Conservation (phyloP, 495 filamentous ascomycete genomes). For the Tetracladium marchalianum region DNA sequence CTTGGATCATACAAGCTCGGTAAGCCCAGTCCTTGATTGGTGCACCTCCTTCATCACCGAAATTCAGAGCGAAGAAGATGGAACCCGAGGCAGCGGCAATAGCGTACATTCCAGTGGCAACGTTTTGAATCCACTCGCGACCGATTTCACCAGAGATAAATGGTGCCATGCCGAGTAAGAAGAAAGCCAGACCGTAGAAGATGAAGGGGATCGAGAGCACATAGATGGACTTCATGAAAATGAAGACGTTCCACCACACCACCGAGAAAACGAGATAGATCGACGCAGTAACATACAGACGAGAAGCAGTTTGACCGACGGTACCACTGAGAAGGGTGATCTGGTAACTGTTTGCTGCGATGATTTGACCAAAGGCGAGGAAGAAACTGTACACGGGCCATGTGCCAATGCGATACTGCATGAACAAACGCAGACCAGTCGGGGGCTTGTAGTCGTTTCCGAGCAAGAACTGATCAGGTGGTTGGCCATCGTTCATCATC, state of each 20-base stretch:
- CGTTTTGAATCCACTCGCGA: constrained; percentile 42
- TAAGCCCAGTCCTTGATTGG: constrained; percentile 55
- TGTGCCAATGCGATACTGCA: constrained; percentile 35
- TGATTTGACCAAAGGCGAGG: constrained; percentile 56
- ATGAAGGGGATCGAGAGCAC: constrained; percentile 49
- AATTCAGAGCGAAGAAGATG: constrained; percentile 58
- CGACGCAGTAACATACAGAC: constrained; percentile 52
- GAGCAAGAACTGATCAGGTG: constrained; percentile 47
- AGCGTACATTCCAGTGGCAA: constrained; percentile 51
- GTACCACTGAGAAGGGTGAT: constrained; percentile 55
- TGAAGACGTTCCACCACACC: constrained; percentile 54
- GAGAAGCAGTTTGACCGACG: constrained; percentile 46
- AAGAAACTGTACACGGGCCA: constrained; percentile 70
- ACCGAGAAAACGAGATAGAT: constrained; percentile 52
- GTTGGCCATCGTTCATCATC: not conserved
- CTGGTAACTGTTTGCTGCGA: constrained; percentile 57
- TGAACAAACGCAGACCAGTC: constrained; percentile 46
- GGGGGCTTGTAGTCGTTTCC: constrained; percentile 57
- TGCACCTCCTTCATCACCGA: constrained; percentile 52
- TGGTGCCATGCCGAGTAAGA: constrained; percentile 55
- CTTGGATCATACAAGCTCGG: constrained; percentile 53
- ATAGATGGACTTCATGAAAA: constrained; percentile 44
- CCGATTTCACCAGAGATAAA: constrained; percentile 28
- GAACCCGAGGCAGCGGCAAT: constrained; percentile 49
- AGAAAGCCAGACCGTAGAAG: constrained; percentile 52